Evolutionary conservation across 2,329 filamentous ascomycete genomes (phyloP).

Genomic region (Paracoccidioides brasiliensis): DNA sequence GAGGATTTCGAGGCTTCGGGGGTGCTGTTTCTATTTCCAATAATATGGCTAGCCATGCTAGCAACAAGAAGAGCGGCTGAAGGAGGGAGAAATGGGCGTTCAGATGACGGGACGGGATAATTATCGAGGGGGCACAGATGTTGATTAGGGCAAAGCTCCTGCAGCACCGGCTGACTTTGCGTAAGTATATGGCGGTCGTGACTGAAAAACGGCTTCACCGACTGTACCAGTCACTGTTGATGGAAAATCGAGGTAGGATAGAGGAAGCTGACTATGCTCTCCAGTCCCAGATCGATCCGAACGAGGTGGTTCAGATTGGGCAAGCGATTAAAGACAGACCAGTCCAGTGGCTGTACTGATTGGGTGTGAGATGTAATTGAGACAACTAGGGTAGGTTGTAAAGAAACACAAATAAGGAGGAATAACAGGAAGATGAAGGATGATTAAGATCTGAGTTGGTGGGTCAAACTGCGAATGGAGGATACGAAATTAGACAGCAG

Average conservation of each 20-base stretch:
- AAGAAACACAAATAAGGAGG: conserved; percentile 9
- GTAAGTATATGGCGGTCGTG: conserved; percentile 12
- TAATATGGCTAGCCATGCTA: conserved; percentile 49
- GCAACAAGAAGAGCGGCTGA: background rate
- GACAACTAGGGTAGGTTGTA: conserved; percentile 10
- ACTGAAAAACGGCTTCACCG: conserved; percentile 9
- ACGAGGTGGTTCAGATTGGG: conserved; percentile 13
- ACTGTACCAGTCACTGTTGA: conserved; percentile 4
- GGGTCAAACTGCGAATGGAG: conserved; percentile 25
- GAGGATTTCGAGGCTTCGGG: conserved; percentile 76
- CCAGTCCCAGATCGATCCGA: background rate
- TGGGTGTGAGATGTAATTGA: conserved; percentile 13
- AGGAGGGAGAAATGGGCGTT: background rate
- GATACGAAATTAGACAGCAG: conserved; percentile 17
- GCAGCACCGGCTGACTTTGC: conserved; percentile 63
- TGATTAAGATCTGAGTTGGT: conserved; percentile 13
- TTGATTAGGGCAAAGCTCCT: conserved; percentile 45
- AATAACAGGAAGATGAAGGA: conserved; percentile 11
- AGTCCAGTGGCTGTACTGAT: conserved; percentile 35
- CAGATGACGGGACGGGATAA: background rate
- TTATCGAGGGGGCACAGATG: conserved; percentile 22
- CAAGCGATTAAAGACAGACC: conserved; percentile 28
- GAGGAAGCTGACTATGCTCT: background rate
- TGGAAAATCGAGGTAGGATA: background rate
- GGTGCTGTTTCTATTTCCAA: conserved; percentile 90